Base-by-base conservation (phyloP, 2,329 filamentous ascomycete genomes). In the Xylariales sp. region DNA sequence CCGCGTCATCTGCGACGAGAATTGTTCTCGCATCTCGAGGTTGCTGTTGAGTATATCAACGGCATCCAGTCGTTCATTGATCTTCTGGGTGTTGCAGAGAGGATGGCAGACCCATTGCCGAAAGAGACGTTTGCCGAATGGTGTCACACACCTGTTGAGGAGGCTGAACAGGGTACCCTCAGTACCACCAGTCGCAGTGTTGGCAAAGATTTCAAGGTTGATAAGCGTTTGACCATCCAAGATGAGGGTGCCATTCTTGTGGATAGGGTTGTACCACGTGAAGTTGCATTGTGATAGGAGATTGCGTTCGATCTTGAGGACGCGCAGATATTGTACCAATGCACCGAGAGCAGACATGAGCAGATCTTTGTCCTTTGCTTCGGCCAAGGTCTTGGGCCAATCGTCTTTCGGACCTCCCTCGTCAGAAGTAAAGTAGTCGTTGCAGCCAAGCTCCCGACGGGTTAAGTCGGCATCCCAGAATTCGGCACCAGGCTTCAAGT, bases 31-130 rank as follows among this genome's bases (percentile, higher is more conserved):
- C 20, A 95, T 72, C 18, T 74, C 81, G 1, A 78, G 75, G 58
- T 97, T 88, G 1, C 85, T 83, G 52, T 96, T 96, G 31, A 98
- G 71, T 55, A 91, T 82, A 55, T 97, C 93, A 4, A 98, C 89
- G 4, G 93, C 93, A 65, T 98, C 57, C 9, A 98, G 71, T 5
- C 93, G 81, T 50, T 94, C 89, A 55, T 97, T 95, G 69, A 98
- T 96, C 58, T 86, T 89, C 27, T 74, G 68, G 5, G 87, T 82
- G 63, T 95, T 86, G 59, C 89, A 88, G 11, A 98, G 72, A 3
- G 93, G 93, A 62, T 98, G 93, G 55, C 91, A 97, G 3, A 98
- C 85, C 93, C 93, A 98, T 61, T 95, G 89, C 41, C 90, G 85
- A 62, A 98, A 89, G 61, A 95, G 80, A 9, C 93, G 85, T 66